Conservation (phyloP, 2,329 filamentous ascomycete species). For the Colletotrichum sp. region DNA sequence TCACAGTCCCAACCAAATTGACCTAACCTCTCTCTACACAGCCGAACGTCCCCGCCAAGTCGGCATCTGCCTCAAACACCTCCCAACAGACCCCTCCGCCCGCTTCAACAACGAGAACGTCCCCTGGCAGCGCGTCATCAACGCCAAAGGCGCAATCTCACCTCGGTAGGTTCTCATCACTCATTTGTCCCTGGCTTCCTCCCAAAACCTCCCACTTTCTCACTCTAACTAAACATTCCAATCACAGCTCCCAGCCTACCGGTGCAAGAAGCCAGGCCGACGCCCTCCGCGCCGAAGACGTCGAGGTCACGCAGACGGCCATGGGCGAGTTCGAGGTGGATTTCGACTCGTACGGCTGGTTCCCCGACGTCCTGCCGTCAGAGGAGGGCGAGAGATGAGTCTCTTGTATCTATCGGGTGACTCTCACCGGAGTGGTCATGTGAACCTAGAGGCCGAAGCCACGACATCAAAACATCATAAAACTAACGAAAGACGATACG, state of each 20-base stretch:
- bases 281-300: constrained; percentile 56
- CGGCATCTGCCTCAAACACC: constrained; percentile 87
- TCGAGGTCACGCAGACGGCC: constrained; percentile 52
- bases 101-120: constrained; percentile 79
- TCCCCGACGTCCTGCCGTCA: constrained; percentile 55
- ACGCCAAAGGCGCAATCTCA: constrained; percentile 84
- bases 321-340: constrained; percentile 59
- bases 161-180: constrained; percentile 62
- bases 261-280: constrained; percentile 56
- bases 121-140: constrained; percentile 95
- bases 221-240: neutral
- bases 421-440: too few relatives aligned
- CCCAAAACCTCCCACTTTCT: neutral
- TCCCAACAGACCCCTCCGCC: constrained; percentile 60
- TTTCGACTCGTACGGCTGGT: constrained; percentile 60
- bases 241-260: constrained; percentile 50
- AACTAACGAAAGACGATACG: neutral
- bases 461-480: neutral
- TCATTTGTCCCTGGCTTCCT: neutral
- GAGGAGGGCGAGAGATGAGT: constrained; percentile 31
- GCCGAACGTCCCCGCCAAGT: constrained; percentile 83
- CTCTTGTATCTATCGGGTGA: neutral
- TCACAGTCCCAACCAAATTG: neutral
- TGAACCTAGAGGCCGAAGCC: neutral
- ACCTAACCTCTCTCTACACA: constrained; percentile 32